Conservation (phyloP, 768 basidiomycete genomes). For the Lyophyllum decastes region DNA sequence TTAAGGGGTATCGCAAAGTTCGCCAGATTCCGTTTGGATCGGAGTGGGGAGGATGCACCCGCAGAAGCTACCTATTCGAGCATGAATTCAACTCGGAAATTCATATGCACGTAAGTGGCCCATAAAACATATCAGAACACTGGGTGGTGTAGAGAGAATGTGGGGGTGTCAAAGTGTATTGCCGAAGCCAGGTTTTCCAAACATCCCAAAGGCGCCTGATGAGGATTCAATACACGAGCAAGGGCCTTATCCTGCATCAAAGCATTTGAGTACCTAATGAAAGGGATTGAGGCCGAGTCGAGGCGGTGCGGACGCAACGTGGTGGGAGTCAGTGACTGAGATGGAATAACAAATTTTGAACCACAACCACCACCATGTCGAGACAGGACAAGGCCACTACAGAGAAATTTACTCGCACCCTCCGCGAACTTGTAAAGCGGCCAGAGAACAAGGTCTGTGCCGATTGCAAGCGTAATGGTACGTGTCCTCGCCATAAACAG, state of each 20-base stretch:
- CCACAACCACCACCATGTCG: slow-evolving; percentile 36
- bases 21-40: not conserved
- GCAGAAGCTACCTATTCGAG: too few relatives aligned
- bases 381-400: slow-evolving; percentile 84
- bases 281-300: not conserved
- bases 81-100: too few relatives aligned
- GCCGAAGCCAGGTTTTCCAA: too few relatives aligned
- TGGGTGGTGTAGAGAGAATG: too few relatives aligned
- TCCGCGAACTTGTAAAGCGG: slow-evolving; percentile 85
- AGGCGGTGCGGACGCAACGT: not conserved
- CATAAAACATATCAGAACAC: too few relatives aligned
- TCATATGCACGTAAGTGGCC: too few relatives aligned
- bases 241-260: not conserved
- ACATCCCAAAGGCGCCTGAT: too few relatives aligned
- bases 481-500: slow-evolving; percentile 25
- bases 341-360: slow-evolving; percentile 1
- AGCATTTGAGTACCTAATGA: not conserved
- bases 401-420: slow-evolving; percentile 72
- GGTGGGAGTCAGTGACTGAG: not conserved
- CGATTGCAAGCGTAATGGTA: slow-evolving; percentile 96
- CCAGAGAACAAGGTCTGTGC: slow-evolving; percentile 95
- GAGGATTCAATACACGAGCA: not conserved
- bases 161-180: too few relatives aligned
- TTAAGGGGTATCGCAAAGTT: not conserved
- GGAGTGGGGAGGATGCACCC: too few relatives aligned